These are phyloP conservation scores for Punica granatum DNA, from an alignment of 345 rosid genomes.

Conservation along the genomic window DNA sequence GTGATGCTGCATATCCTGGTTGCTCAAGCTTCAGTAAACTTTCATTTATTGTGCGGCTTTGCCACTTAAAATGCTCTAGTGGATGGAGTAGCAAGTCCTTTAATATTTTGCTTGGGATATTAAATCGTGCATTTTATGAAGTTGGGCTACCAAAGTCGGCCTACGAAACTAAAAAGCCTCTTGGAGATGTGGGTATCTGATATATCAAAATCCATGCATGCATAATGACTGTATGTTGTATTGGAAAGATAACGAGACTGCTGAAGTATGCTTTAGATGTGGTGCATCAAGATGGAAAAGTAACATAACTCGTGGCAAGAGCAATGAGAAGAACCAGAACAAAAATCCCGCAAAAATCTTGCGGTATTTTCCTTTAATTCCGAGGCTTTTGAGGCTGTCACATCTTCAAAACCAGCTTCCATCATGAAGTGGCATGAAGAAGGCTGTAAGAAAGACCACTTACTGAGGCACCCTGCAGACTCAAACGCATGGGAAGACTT, in stretches of 20 bases:
- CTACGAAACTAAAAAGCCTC: neutral
- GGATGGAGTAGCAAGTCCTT: neutral
- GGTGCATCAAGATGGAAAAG: neutral
- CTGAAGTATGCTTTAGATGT: neutral
- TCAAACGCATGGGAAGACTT: neutral
- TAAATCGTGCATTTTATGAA: neutral
- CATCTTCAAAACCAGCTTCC: neutral
- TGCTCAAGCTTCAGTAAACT: neutral
- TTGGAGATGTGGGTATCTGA: neutral
- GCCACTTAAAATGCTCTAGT: neutral
- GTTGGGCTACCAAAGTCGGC: neutral
- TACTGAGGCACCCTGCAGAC: neutral
- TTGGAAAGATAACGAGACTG: neutral
- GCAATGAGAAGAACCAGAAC: neutral
- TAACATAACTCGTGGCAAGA: neutral
- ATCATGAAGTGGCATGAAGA: constrained; percentile 2
- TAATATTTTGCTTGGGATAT: neutral
- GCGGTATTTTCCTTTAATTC: neutral
- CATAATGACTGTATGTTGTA: neutral
- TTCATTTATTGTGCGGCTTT: neutral
- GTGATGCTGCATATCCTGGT: neutral
- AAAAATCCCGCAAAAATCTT: neutral
- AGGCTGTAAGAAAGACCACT: constrained; percentile 5
- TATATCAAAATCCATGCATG: neutral
- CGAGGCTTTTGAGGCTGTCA: neutral